phyloP scores from a whole-genome alignment of 2,329 filamentous ascomycete genomes.

The Celoporthe dispersa region DNA sequence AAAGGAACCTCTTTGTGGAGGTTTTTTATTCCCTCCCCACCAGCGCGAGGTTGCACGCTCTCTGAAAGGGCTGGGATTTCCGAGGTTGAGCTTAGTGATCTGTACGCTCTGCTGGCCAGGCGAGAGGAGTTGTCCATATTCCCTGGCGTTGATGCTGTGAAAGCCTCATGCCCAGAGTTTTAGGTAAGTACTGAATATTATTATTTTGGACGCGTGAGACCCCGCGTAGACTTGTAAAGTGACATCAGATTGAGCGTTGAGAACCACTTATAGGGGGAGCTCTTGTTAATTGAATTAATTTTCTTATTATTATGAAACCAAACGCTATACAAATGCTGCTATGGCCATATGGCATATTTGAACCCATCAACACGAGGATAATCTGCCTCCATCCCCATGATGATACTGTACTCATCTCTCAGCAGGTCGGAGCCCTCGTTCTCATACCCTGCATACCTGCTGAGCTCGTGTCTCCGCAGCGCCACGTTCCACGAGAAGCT shows the following conservation, averaged over 20 bases:
- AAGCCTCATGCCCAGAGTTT: background rate
- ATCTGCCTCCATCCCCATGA: constrained; percentile 39
- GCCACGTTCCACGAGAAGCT: constrained; percentile 42
- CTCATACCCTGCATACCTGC: constrained; percentile 34
- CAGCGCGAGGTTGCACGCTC: too few species aligned
- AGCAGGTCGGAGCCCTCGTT: constrained; percentile 40
- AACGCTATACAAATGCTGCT: background rate
- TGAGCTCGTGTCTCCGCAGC: constrained; percentile 40
- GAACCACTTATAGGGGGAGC: too few species aligned
- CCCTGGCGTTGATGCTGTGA: background rate
- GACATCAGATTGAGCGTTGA: background rate
- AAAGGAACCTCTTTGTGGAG: too few species aligned
- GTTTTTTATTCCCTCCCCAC: too few species aligned
- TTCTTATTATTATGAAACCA: background rate
- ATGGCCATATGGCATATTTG: constrained; percentile 39
- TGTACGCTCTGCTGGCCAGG: background rate
- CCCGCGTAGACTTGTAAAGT: background rate
- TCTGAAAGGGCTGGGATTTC: too few species aligned
- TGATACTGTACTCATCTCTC: constrained; percentile 39
- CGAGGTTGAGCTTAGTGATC: background rate
- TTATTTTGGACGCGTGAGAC: background rate
- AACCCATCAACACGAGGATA: constrained; percentile 40
- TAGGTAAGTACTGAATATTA: background rate
- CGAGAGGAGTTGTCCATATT: background rate
- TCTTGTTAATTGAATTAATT: background rate